Conservation (phyloP, 108 stramenopile genomes). For the Conticribra guillardii region DNA sequence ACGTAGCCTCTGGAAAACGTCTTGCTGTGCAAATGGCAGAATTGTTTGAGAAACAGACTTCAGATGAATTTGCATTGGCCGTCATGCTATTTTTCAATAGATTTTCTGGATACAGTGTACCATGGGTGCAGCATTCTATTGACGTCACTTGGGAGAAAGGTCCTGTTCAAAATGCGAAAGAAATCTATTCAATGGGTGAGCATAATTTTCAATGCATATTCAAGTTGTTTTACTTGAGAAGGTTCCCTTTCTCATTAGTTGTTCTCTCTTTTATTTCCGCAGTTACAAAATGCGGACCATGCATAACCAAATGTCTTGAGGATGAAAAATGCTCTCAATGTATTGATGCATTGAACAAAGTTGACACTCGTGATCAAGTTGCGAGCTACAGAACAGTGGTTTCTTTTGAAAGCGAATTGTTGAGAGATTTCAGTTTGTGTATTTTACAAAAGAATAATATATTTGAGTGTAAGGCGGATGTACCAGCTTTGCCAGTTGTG, state of each 20-base stretch:
- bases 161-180: conserved; percentile 68
- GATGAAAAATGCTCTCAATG: conserved; percentile 79
- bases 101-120: conserved; percentile 59
- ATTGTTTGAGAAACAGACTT: conserved; percentile 60
- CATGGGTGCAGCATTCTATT: conserved; percentile 68
- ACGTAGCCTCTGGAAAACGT: conserved; percentile 63
- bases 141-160: conserved; percentile 94
- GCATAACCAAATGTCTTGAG: conserved; percentile 61
- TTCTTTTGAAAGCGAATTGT: conserved; percentile 86
- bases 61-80: conserved; percentile 78
- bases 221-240: too few relatives aligned
- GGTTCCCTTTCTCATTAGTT: too few relatives aligned
- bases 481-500: conserved; percentile 74
- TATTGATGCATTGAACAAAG: conserved; percentile 67
- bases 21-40: conserved; percentile 62
- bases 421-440: conserved; percentile 90
- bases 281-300: conserved; percentile 78
- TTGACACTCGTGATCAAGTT: conserved; percentile 87
- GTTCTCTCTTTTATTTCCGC: too few relatives aligned
- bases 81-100: conserved; percentile 77
- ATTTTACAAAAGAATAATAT: conserved; percentile 94
- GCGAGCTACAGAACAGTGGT: conserved; percentile 92
- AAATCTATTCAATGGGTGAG: conserved; percentile 81
- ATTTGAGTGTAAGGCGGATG: conserved; percentile 78
- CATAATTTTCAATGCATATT: too few relatives aligned